These are phyloP conservation scores for Zygosaccharomyces pseudobailii DNA, from an alignment of 1,139 yeast species.

Conservation along the genomic window DNA sequence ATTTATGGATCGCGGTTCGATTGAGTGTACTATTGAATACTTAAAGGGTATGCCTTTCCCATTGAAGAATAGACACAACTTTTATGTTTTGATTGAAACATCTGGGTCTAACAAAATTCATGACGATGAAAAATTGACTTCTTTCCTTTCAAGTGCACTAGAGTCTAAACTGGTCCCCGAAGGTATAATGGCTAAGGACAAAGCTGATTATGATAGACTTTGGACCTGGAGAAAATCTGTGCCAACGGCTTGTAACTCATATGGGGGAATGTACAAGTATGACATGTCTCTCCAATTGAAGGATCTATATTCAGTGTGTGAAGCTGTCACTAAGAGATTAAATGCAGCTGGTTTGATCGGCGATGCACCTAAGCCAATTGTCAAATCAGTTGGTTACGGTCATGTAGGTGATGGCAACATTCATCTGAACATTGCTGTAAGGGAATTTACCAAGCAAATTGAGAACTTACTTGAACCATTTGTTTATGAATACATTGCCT, in stretches of 20 bases:
- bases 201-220: conserved; percentile 70
- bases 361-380: conserved; percentile 61
- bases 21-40: conserved; percentile 54
- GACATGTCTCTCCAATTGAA: conserved; percentile 86
- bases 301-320: conserved; percentile 74
- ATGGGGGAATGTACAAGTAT: conserved; percentile 94
- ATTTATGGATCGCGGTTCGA: conserved; percentile 83
- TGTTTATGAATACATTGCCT: conserved; percentile 84
- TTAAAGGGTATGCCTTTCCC: conserved; percentile 61
- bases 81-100: conserved; percentile 87
- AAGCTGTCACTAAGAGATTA: conserved; percentile 60
- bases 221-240: conserved; percentile 96
- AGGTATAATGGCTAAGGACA: conserved; percentile 95
- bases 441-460: conserved; percentile 69
- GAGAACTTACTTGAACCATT: conserved; percentile 84
- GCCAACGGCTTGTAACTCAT: conserved; percentile 80
- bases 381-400: conserved; percentile 89
- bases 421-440: conserved; percentile 87
- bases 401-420: conserved; percentile 95
- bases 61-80: conserved; percentile 74
- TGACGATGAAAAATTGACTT: conserved; percentile 71
- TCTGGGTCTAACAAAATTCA: conserved; percentile 88
- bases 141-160: conserved; percentile 78
- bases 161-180: conserved; percentile 78
- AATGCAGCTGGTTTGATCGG: conserved; percentile 56